These are phyloP conservation scores for Colletotrichum lupini DNA, from an alignment of 2,329 filamentous ascomycete species.

Conservation along the genomic window DNA sequence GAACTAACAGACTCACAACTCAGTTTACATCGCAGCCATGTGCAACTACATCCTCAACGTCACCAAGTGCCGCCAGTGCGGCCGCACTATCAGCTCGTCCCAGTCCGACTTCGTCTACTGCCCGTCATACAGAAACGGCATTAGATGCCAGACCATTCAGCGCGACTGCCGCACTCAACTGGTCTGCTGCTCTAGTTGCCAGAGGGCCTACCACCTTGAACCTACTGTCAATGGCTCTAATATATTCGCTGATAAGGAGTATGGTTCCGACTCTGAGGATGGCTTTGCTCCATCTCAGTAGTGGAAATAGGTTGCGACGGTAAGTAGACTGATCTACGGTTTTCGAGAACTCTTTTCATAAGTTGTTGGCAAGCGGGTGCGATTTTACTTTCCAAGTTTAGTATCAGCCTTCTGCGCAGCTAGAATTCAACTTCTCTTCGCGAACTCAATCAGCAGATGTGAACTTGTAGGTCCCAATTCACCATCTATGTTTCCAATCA, in stretches of 20 bases:
- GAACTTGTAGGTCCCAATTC: too few species aligned
- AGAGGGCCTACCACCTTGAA: constrained; percentile 50
- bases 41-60: constrained; percentile 31
- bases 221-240: constrained; percentile 68
- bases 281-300: neutral
- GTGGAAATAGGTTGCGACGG: too few species aligned
- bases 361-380: accelerated
- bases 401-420: too few species aligned
- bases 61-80: constrained; percentile 32
- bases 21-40: neutral
- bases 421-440: neutral
- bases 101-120: constrained; percentile 27
- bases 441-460: neutral
- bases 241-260: constrained; percentile 54
- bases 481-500: neutral
- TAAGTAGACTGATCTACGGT: too few species aligned
- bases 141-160: constrained; percentile 11
- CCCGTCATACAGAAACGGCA: constrained; percentile 14
- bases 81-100: neutral
- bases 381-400: neutral
- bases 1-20: neutral
- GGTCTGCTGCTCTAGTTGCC: constrained; percentile 21
- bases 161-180: constrained; percentile 23
- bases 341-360: neutral
- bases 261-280: neutral